phyloP scores from a whole-genome alignment of 164 flowering plant genomes.

The grape (Vitis vinifera) region DNA sequence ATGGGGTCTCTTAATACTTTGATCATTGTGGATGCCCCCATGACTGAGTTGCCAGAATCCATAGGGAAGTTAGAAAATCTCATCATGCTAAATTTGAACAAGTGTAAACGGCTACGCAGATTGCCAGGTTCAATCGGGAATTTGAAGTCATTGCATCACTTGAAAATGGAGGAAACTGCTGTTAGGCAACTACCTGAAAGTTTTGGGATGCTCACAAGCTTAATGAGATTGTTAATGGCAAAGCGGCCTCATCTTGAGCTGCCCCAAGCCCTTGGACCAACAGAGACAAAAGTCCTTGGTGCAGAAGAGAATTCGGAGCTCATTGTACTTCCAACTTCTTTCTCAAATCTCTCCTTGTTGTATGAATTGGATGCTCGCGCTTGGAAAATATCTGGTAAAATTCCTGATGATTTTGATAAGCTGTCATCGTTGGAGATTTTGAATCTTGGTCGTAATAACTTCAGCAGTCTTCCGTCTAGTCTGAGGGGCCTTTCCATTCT shows the following conservation, averaged over 20 bases:
- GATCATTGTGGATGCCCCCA: conserved; percentile 5
- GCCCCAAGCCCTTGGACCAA: too few species aligned
- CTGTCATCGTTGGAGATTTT: conserved; percentile 32
- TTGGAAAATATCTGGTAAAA: conserved; percentile 36
- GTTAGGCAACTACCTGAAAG: conserved; percentile 32
- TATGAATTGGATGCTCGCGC: conserved; percentile 31
- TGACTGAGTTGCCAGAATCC: conserved; percentile 45
- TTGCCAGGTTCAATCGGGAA: conserved; percentile 44
- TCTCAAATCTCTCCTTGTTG: conserved; percentile 33
- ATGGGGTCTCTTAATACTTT: conserved; percentile 23
- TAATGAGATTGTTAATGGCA: conserved; percentile 21
- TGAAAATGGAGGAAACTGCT: conserved; percentile 30
- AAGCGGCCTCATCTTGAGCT: conserved; percentile 6
- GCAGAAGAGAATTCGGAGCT: conserved; percentile 4
- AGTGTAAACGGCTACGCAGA: conserved; percentile 27
- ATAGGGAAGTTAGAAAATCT: conserved; percentile 42
- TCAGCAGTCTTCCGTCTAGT: conserved; percentile 37
- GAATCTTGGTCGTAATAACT: conserved; percentile 29
- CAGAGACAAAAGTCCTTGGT: not conserved
- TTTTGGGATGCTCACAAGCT: conserved; percentile 42
- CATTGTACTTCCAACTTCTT: conserved; percentile 28
- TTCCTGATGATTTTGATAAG: conserved; percentile 47
- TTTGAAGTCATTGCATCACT: conserved; percentile 18
- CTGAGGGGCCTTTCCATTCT: conserved; percentile 32
- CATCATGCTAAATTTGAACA: conserved; percentile 16